A percentile compares a stretch with the other conserved stretches of the same genome.
Evolutionary conservation across 1,284 basidiomycete genomes (phyloP).

Genomic region (Heterobasidion parviporum): DNA sequence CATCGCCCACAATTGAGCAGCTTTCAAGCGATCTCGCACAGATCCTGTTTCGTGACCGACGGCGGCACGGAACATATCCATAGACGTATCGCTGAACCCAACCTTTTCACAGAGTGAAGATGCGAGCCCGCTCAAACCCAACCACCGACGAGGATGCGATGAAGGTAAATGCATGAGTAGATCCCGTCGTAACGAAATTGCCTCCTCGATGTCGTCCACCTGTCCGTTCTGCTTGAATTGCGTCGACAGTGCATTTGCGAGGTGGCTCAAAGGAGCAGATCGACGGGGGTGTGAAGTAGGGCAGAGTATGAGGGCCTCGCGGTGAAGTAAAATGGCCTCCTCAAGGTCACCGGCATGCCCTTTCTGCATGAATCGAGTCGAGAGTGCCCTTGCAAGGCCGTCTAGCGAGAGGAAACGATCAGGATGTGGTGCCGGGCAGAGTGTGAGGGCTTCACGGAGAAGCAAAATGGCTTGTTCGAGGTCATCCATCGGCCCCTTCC

Average conservation of each 20-base stretch:
- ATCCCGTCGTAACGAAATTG: too few species aligned
- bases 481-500: neutral
- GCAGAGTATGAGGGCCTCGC: too few species aligned
- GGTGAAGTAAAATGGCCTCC: neutral
- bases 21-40: neutral
- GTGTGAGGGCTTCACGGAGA: neutral
- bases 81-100: neutral
- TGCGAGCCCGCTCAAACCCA: too few species aligned
- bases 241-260: too few species aligned
- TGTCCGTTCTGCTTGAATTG: too few species aligned
- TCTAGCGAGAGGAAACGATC: neutral
- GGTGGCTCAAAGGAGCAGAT: too few species aligned
- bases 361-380: neutral
- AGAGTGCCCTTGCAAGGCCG: neutral
- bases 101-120: too few species aligned
- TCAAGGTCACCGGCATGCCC: neutral
- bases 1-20: neutral
- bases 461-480: neutral
- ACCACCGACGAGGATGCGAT: too few species aligned
- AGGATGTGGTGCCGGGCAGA: neutral
- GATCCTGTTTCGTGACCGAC: neutral
- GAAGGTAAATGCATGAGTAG: too few species aligned
- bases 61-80: neutral
- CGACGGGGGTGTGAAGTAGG: too few species aligned
- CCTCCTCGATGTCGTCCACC: too few species aligned